A percentile compares a stretch with the other conserved stretches of the same genome.
Conservation (phyloP, 106 monocot genomes). For the Platanthera guangdongensis region DNA sequence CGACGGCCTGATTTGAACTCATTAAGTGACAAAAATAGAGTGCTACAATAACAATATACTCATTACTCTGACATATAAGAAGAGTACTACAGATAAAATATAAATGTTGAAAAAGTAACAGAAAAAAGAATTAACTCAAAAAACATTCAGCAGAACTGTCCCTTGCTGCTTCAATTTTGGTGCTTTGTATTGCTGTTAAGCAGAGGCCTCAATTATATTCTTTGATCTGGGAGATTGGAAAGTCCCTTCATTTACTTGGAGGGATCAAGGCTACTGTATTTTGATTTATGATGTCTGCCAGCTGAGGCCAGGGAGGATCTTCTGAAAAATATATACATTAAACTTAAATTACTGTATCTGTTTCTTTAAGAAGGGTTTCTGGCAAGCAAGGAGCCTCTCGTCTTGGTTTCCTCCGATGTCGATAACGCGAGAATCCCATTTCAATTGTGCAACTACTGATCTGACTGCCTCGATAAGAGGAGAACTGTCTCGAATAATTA, state of each 20-base stretch:
- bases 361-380: constrained; percentile 78
- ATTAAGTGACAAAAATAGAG: too few species aligned
- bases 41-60: neutral
- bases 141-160: neutral
- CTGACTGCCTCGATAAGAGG: constrained; percentile 48
- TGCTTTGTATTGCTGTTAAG: neutral
- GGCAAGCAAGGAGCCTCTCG: constrained; percentile 67
- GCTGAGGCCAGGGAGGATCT: neutral
- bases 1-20: too few species aligned
- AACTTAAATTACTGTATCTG: constrained; percentile 16
- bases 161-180: neutral
- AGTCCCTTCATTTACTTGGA: too few species aligned
- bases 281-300: neutral
- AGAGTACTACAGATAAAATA: neutral
- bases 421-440: constrained; percentile 65
- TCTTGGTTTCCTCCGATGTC: constrained; percentile 40
- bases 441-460: constrained; percentile 39
- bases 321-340: neutral
- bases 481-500: constrained; percentile 48
- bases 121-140: neutral
- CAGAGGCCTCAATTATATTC: neutral
- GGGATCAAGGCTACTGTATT: neutral
- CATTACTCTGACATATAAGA: neutral
- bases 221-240: too few species aligned
- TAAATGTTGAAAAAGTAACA: neutral